Conservation (phyloP, 768 basidiomycete species). For the Phallus indusiatus region DNA sequence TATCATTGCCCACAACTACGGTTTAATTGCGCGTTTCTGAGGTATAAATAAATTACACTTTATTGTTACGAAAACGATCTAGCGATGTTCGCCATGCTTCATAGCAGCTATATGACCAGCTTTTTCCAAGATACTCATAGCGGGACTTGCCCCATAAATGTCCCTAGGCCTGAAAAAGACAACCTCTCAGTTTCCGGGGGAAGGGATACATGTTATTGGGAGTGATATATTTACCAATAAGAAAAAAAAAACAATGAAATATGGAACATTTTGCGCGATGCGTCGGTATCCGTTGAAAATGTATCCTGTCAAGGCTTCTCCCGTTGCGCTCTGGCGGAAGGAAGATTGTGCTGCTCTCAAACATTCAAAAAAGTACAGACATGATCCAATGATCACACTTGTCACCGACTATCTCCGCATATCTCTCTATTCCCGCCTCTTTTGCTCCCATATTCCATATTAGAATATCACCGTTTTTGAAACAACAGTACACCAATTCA, state of each 20-base stretch:
- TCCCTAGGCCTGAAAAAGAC: slow-evolving; percentile 52
- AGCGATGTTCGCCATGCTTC: slow-evolving; percentile 18
- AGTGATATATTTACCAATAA: slow-evolving; percentile 50
- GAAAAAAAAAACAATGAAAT: slow-evolving; percentile 74
- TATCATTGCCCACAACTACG: too few species aligned
- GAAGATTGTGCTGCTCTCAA: slow-evolving; percentile 62
- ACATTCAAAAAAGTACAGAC: background rate
- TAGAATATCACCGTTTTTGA: too few species aligned
- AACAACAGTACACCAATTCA: too few species aligned
- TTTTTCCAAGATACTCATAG: slow-evolving; percentile 64
- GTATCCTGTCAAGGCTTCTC: slow-evolving; percentile 62
- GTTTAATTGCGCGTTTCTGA: too few species aligned
- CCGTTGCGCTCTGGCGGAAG: slow-evolving; percentile 64
- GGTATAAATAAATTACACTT: too few species aligned
- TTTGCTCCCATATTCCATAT: too few species aligned
- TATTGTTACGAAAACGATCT: background rate
- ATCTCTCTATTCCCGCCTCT: too few species aligned
- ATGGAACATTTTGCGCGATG: slow-evolving; percentile 60
- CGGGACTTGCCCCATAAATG: slow-evolving; percentile 70
- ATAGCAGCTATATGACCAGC: slow-evolving; percentile 56
- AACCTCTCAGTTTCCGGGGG: background rate
- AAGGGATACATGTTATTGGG: background rate
- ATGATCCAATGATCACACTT: too few species aligned
- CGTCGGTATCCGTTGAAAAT: slow-evolving; percentile 83
- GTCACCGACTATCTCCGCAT: too few species aligned